phyloP scores from a whole-genome alignment of 768 basidiomycete genomes.

The Exidia glandulosa region DNA sequence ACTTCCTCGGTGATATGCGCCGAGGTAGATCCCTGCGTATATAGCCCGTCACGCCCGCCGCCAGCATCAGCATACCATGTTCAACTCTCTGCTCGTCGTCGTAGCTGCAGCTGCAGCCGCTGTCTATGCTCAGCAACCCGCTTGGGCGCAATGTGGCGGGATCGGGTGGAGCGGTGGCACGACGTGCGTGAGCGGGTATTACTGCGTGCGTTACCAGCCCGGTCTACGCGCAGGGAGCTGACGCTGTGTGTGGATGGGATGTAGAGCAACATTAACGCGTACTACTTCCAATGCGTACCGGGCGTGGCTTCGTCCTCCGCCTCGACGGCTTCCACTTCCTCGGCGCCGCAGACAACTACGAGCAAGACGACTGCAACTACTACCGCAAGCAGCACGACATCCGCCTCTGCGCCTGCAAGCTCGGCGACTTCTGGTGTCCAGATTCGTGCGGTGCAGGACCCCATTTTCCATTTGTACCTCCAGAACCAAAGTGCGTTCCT shows the following conservation, averaged over 20 bases:
- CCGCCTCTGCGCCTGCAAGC: constrained; percentile 6
- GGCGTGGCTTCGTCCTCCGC: constrained; percentile 1
- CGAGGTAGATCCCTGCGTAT: too few relatives aligned
- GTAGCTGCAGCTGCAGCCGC: not conserved
- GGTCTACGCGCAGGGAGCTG: not conserved
- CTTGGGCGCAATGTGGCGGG: not conserved
- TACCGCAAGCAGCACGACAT: constrained; percentile 13
- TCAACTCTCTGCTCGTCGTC: not conserved
- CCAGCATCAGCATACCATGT: not conserved
- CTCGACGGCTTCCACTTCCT: constrained; percentile 19
- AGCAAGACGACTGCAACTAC: constrained; percentile 15
- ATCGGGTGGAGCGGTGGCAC: not conserved
- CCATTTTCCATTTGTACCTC: constrained; percentile 47
- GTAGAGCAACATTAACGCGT: not conserved
- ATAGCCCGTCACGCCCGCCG: not conserved
- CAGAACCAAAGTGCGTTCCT: constrained; percentile 31
- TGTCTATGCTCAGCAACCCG: not conserved
- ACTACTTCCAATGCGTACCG: not conserved
- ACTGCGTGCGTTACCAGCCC: too few relatives aligned
- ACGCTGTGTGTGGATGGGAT: not conserved
- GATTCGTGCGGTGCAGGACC: constrained; percentile 40
- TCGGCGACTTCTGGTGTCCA: constrained; percentile 26
- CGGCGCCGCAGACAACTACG: constrained; percentile 26
- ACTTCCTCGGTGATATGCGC: too few relatives aligned
- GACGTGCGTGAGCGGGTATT: too few relatives aligned